Evolutionary conservation across 176 grass and related monocot genomes (phyloP).

Genomic region (Leersia perrieri): DNA sequence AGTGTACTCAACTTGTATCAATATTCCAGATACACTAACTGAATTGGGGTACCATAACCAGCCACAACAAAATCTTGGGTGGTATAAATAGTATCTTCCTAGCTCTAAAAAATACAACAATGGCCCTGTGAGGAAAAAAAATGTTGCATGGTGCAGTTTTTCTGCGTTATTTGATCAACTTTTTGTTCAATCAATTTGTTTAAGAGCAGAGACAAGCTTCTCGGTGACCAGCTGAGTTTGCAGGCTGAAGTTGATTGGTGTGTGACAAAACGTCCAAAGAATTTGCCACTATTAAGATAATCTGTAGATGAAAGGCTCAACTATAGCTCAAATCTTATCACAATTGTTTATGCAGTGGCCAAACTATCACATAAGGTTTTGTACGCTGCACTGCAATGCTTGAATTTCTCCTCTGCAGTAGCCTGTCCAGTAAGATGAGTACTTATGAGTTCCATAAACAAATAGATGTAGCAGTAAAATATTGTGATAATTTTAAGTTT

Average conservation of each 20-base stretch:
- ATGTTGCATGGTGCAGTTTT: conserved; percentile 11
- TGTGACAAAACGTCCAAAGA: background rate
- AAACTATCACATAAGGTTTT: conserved; percentile 76
- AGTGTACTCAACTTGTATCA: background rate
- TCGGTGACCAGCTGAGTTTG: background rate
- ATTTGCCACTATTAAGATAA: background rate
- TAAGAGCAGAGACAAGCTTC: conserved; percentile 23
- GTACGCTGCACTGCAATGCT: conserved; percentile 86
- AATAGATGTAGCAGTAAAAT: conserved; percentile 7
- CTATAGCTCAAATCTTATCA: conserved; percentile 17
- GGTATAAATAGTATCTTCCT: conserved; percentile 16
- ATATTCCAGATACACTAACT: background rate
- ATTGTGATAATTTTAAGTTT: conserved; percentile 1
- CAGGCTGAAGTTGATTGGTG: conserved; percentile 3
- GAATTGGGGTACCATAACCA: background rate
- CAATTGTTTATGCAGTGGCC: conserved; percentile 25
- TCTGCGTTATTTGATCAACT: conserved; percentile 7
- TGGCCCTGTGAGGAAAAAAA: background rate
- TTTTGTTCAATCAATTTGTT: background rate
- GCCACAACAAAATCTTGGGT: background rate
- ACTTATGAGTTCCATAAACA: conserved; percentile 4
- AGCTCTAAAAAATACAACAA: conserved; percentile 32
- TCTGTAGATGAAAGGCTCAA: conserved; percentile 10
- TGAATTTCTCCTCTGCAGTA: conserved; percentile 92
- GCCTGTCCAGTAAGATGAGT: conserved; percentile 40